Evolutionary conservation across 768 basidiomycete genomes (phyloP).

Genomic region (Macrocybe gigantea): DNA sequence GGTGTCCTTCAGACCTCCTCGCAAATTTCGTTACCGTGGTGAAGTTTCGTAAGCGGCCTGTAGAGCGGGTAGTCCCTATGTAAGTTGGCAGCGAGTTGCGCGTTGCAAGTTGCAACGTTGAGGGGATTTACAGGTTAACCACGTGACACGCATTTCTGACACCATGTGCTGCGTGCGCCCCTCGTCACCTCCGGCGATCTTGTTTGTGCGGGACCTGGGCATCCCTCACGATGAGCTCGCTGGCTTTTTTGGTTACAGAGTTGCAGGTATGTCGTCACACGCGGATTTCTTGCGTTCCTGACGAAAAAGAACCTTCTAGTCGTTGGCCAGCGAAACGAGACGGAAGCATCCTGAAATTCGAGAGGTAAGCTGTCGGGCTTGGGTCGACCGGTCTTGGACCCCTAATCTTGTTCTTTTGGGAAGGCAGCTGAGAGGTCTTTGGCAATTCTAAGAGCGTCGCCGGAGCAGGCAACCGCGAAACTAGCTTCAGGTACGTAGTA

Average conservation of each 20-base stretch:
- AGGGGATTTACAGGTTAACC: too few relatives aligned
- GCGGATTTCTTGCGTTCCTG: neutral
- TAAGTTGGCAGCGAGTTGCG: too few relatives aligned
- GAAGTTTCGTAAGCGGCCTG: too few relatives aligned
- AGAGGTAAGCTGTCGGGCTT: constrained; percentile 52
- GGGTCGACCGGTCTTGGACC: neutral
- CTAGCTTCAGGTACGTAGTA: constrained; percentile 62
- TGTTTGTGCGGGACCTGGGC: neutral
- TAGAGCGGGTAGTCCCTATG: too few relatives aligned
- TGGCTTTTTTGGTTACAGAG: constrained; percentile 11
- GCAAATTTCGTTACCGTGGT: too few relatives aligned
- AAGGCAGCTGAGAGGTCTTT: constrained; percentile 87
- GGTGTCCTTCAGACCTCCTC: too few relatives aligned
- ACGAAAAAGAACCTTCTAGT: constrained; percentile 33
- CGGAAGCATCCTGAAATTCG: constrained; percentile 90
- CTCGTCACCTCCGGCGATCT: too few relatives aligned
- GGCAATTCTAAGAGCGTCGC: constrained; percentile 72
- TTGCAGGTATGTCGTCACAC: constrained; percentile 6
- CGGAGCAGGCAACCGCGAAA: constrained; percentile 69
- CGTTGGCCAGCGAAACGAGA: constrained; percentile 82
- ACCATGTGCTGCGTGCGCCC: too few relatives aligned
- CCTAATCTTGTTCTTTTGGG: constrained; percentile 14
- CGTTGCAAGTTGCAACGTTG: too few relatives aligned
- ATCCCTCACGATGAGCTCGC: constrained; percentile 14
- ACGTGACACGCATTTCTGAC: too few relatives aligned